Conservation (phyloP, 2,329 filamentous ascomycete genomes). For the Gaeumannomyces tritici region DNA sequence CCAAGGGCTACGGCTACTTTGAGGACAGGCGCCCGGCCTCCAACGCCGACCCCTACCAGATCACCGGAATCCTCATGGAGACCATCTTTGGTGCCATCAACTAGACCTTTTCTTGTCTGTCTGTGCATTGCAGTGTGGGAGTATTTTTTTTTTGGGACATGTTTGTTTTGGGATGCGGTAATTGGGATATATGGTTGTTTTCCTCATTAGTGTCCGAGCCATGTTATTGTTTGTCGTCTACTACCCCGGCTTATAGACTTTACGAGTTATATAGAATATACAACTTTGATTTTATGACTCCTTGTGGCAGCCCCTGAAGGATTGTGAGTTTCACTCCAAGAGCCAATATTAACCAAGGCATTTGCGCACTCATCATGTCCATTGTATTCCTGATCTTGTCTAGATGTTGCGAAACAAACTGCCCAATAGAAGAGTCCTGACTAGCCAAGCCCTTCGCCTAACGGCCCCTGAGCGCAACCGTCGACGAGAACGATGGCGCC, state of each 20-base stretch:
- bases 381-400: background rate
- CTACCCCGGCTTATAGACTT: background rate
- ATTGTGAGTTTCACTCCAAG: no score
- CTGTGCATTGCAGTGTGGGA: background rate
- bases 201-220: background rate
- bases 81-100: slow-evolving; percentile 10
- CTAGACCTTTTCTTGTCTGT: background rate
- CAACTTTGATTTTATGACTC: background rate
- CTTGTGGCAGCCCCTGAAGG: no score
- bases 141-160: background rate
- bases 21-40: slow-evolving; percentile 56
- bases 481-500: background rate
- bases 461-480: background rate
- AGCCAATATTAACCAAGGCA: background rate
- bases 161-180: background rate
- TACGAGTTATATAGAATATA: background rate
- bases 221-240: background rate
- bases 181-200: background rate
- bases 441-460: background rate
- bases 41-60: slow-evolving; percentile 58
- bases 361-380: background rate
- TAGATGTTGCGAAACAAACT: background rate
- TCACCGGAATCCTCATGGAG: slow-evolving; percentile 30
- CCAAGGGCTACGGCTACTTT: slow-evolving; percentile 62
- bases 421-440: background rate